Base-by-base conservation (phyloP, 306 rosid genomes). In the Rosa chinensis region DNA sequence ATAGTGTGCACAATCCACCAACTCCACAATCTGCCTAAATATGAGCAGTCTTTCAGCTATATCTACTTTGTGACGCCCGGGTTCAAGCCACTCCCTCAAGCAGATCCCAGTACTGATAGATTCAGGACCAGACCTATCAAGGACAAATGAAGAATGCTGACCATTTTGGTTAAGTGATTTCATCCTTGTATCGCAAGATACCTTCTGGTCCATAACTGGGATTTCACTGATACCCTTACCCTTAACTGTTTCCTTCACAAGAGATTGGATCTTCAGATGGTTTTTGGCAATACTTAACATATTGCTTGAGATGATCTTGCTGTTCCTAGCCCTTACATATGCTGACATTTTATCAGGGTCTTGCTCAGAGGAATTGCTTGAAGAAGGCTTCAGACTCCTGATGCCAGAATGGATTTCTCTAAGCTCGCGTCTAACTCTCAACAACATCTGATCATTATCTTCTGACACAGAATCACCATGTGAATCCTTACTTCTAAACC, bases 81-180 rank as follows among this genome's bases (percentile, higher is more conserved):
- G 82, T 28, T 63, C 87, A 77, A 90, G 73, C 91, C 91, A 87
- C 63, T 85, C 89, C 78, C 92, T 88, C 79, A 90, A 72, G 91
- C 79, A 83, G 66, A 85, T 66, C 76, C 85, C 94, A 53, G 56
- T 47, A 35, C 73, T 61, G n/a, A 39, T 49, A 40, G 74, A 74
- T 32, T 83, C 84, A 6, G 80, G 64, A 48, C 66, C 73, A 18
- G 84, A 72, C 70, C 56, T 61, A 21, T 18, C 63, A 62, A 59
- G 67, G 72, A 55, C 78, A 72, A 73, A 78, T 64, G 83, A 69
- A 78, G 62, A 81, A 80, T 62, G 68, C 69, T 72, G 69, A 44
- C 83, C 77, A 56, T 44, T 78, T 52, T 55, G 48, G 10, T 44
- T 82, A 74, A 71, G 52, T 63, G 82, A 53, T 66, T 75, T 86